A percentile compares a stretch with the other conserved stretches of the same genome.
Conservation (phyloP, 2,329 filamentous ascomycete species). For the Colletotrichum sp. region DNA sequence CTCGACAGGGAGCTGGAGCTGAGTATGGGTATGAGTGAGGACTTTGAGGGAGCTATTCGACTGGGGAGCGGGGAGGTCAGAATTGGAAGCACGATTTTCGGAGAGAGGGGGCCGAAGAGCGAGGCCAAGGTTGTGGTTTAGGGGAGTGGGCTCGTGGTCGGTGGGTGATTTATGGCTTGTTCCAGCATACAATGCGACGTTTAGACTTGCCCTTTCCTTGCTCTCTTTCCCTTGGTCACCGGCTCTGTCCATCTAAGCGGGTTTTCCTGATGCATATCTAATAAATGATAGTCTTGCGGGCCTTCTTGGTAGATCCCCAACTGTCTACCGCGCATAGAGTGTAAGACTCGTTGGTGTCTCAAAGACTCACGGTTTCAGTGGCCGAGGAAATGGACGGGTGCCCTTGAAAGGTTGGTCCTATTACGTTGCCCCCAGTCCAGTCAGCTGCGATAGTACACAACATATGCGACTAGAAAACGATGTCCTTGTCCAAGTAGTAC, state of each 20-base stretch:
- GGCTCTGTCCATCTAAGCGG: neutral
- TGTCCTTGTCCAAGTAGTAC: neutral
- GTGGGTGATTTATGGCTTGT: neutral
- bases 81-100: constrained; percentile 94
- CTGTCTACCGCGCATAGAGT: neutral
- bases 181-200: neutral
- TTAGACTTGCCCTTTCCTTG: neutral
- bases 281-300: neutral
- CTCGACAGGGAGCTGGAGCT: constrained; percentile 70
- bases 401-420: neutral
- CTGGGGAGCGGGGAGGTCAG: constrained; percentile 89
- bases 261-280: neutral
- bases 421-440: too few species aligned
- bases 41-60: constrained; percentile 86
- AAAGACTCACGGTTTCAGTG: neutral
- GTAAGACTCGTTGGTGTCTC: neutral
- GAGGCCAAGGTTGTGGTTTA: constrained; percentile 72
- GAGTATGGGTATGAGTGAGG: constrained; percentile 98
- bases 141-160: neutral
- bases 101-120: constrained; percentile 76
- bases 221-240: neutral
- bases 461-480: neutral
- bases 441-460: neutral
- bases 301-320: neutral
- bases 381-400: neutral